phyloP scores from a whole-genome alignment of 1,284 basidiomycete species.

The Xerocomus subilludens region DNA sequence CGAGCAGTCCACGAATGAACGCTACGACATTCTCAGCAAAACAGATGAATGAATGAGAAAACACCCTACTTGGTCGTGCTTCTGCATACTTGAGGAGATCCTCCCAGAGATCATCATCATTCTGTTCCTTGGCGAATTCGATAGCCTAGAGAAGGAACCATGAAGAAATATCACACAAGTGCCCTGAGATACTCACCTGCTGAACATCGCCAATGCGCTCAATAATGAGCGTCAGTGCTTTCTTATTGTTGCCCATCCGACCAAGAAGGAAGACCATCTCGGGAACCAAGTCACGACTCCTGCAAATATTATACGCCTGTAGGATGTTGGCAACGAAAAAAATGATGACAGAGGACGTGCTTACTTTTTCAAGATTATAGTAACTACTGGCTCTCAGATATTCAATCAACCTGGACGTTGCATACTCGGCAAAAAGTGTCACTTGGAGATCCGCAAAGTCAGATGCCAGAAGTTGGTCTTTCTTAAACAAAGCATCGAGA shows the following conservation, averaged over 20 bases:
- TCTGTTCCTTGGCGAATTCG: slow-evolving; percentile 98
- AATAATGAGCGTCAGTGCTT: slow-evolving; percentile 94
- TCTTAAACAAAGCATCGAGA: slow-evolving; percentile 89
- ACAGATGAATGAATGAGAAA: not conserved
- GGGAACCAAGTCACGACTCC: slow-evolving; percentile 85
- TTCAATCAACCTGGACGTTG: slow-evolving; percentile 82
- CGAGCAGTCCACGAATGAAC: slow-evolving; percentile 94
- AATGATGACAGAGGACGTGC: slow-evolving; percentile 28
- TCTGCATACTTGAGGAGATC: slow-evolving; percentile 95
- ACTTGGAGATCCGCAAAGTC: slow-evolving; percentile 91
- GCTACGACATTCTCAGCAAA: slow-evolving; percentile 57
- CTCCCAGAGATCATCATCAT: slow-evolving; percentile 98
- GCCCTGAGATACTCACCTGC: slow-evolving; percentile 62
- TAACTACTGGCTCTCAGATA: slow-evolving; percentile 93
- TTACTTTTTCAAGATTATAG: slow-evolving; percentile 88
- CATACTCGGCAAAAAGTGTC: slow-evolving; percentile 91
- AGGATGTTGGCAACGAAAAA: slow-evolving; percentile 1
- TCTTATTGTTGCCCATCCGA: slow-evolving; percentile 97
- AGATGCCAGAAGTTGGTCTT: slow-evolving; percentile 84
- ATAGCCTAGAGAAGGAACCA: slow-evolving; percentile 73
- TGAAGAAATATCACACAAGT: slow-evolving; percentile 9
- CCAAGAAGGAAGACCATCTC: slow-evolving; percentile 99
- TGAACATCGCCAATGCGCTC: slow-evolving; percentile 94
- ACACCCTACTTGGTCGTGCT: slow-evolving; percentile 78
- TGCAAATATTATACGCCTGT: slow-evolving; percentile 90